Conservation (phyloP, 2,329 filamentous ascomycete species). For the Lecanoromycetidae sp. region DNA sequence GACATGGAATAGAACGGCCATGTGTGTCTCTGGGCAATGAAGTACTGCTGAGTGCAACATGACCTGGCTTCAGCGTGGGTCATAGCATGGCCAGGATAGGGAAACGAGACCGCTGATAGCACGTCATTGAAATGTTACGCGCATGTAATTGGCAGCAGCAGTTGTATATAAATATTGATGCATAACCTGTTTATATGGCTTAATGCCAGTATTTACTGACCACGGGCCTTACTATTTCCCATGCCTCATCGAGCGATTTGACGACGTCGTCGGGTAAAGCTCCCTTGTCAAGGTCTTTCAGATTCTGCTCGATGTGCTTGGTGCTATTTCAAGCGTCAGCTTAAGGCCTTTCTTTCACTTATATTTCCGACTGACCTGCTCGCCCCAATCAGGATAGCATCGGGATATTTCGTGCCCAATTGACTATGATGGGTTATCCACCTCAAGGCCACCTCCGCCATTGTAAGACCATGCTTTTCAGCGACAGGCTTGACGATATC, state of each 20-base stretch:
- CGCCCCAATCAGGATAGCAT: constrained; percentile 32
- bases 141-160: too few relatives aligned
- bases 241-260: constrained; percentile 28
- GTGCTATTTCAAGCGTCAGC: constrained; percentile 9
- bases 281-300: constrained; percentile 30
- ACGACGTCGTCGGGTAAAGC: constrained; percentile 31
- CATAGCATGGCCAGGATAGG: too few relatives aligned
- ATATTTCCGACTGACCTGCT: constrained; percentile 22
- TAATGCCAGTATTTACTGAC: constrained; percentile 27
- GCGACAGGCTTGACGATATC: constrained; percentile 29
- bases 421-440: constrained; percentile 36
- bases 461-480: constrained; percentile 31
- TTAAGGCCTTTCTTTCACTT: too few relatives aligned
- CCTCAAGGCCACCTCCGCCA: constrained; percentile 33
- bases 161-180: too few relatives aligned
- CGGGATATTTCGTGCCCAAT: constrained; percentile 24
- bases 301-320: constrained; percentile 30
- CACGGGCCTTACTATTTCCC: constrained; percentile 23
- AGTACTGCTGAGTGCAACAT: too few relatives aligned
- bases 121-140: too few relatives aligned
- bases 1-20: too few relatives aligned
- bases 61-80: too few relatives aligned
- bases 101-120: too few relatives aligned
- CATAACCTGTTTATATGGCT: too few relatives aligned
- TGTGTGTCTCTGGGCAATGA: too few relatives aligned